These are phyloP conservation scores for Penicillium thymicola DNA, from an alignment of 2,329 filamentous ascomycete species.

Conservation along the genomic window DNA sequence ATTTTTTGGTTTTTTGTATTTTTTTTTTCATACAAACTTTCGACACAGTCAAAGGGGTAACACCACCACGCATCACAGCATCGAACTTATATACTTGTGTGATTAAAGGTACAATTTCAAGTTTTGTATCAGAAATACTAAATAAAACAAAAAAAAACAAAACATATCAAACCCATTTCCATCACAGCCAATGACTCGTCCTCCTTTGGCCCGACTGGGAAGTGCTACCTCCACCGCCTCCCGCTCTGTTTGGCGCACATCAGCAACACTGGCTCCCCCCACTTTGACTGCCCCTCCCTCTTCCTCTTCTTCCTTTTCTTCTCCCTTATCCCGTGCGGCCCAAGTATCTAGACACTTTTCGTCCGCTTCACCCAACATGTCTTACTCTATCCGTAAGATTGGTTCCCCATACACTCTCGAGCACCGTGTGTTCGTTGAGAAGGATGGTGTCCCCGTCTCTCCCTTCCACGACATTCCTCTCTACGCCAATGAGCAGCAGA, in stretches of 20 bases:
- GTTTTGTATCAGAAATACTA: neutral
- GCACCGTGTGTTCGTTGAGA: slow-evolving; percentile 96
- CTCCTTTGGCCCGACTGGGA: slow-evolving; percentile 35
- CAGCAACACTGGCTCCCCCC: slow-evolving; percentile 43
- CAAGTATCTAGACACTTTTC: slow-evolving; percentile 50
- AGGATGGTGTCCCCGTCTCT: slow-evolving; percentile 90
- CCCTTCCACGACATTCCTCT: slow-evolving; percentile 98
- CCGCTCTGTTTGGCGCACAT: slow-evolving; percentile 33
- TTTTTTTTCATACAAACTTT: neutral
- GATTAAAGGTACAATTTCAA: neutral
- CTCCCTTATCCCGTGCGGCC: slow-evolving; percentile 37
- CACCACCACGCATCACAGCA: neutral
- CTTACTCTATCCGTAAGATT: slow-evolving; percentile 80
- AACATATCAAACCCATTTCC: neutral
- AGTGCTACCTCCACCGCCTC: slow-evolving; percentile 34
- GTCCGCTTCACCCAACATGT: slow-evolving; percentile 38
- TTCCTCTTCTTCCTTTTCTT: slow-evolving; percentile 23
- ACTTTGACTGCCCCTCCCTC: slow-evolving; percentile 34
- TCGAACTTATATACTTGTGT: neutral
- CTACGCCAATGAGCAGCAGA: slow-evolving; percentile 94
- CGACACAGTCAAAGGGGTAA: neutral
- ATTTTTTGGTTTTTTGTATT: neutral
- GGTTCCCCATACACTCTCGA: slow-evolving; percentile 89
- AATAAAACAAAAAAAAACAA: neutral
- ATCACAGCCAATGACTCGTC: slow-evolving; percentile 22